Conservation (phyloP, 495 filamentous ascomycete genomes). For the Neurospora sp. region DNA sequence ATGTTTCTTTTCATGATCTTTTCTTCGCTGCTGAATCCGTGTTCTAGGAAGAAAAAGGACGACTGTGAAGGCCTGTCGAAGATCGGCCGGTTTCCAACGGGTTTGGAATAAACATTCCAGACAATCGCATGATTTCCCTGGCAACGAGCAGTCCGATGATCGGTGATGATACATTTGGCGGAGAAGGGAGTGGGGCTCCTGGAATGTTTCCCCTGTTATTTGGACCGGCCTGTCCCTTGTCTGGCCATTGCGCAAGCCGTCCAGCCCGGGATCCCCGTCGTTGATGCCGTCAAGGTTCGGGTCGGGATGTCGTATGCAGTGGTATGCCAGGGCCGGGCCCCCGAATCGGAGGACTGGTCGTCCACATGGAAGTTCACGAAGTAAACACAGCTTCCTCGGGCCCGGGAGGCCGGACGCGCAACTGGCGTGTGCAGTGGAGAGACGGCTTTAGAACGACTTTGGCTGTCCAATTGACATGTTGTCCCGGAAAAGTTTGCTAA, state of each 20-base stretch:
- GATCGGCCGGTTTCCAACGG: neutral
- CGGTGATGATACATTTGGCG: neutral
- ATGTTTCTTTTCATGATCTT: neutral
- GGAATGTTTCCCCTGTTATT: neutral
- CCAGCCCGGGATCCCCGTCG: neutral
- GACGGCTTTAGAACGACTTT: neutral
- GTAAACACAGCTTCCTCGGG: neutral
- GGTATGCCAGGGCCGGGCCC: neutral
- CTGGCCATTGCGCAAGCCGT: neutral
- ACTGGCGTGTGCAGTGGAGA: neutral
- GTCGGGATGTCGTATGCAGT: neutral
- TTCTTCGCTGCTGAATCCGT: neutral
- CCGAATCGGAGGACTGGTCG: neutral
- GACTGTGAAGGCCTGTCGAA: neutral
- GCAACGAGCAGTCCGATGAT: neutral
- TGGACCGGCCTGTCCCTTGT: neutral
- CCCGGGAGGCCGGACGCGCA: neutral
- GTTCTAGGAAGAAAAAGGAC: neutral
- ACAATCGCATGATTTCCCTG: neutral
- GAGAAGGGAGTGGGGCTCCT: neutral
- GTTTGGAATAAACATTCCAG: neutral
- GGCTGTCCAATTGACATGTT: neutral
- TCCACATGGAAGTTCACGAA: neutral
- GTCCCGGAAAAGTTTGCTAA: neutral
- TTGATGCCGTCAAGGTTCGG: neutral